Conservation (phyloP, 106 monocot species). For the Dendrobium officinale region DNA sequence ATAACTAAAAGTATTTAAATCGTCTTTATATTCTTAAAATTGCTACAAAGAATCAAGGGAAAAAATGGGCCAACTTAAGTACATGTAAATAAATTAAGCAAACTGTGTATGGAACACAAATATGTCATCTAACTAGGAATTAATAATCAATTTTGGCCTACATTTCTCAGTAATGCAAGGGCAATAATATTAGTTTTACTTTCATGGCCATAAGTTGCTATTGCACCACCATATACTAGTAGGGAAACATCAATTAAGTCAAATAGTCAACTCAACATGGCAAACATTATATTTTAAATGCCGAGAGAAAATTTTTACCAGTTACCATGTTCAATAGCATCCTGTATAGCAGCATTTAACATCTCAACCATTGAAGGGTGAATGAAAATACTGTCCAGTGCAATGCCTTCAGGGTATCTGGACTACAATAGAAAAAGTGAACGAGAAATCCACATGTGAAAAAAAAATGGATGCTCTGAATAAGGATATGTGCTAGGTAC, state of each 20-base stretch:
- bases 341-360: conserved; percentile 85
- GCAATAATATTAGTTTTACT: background rate
- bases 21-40: background rate
- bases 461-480: background rate
- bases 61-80: background rate
- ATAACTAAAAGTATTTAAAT: background rate
- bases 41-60: background rate
- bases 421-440: conserved; percentile 43
- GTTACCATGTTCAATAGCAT: conserved; percentile 78
- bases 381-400: conserved; percentile 70
- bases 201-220: background rate
- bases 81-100: background rate
- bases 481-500: too few species aligned
- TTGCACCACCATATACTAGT: background rate
- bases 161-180: too few species aligned
- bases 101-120: background rate
- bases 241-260: background rate
- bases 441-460: conserved; percentile 13
- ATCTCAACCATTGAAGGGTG: conserved; percentile 89
- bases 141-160: background rate
- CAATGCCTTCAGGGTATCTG: conserved; percentile 89
- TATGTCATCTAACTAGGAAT: background rate
- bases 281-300: conserved; percentile 9
- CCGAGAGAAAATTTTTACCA: conserved; percentile 36
- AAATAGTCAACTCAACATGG: conserved; percentile 5